Evolutionary conservation across 148 eudicot genomes (phyloP).

Genomic region (Fagopyrum homotropicum): DNA sequence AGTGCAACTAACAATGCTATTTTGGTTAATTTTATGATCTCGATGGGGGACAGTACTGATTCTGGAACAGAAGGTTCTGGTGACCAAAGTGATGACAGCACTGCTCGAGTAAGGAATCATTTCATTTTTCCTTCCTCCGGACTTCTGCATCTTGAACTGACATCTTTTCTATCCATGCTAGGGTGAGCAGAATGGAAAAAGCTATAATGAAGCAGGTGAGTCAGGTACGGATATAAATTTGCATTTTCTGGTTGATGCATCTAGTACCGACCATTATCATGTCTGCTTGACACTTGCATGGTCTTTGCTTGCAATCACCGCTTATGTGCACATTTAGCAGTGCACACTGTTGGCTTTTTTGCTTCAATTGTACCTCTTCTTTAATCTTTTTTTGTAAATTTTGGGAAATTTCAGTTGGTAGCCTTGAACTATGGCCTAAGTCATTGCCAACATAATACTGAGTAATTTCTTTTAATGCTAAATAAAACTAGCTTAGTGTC

Average conservation of each 20-base stretch:
- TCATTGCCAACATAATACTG: too few species aligned
- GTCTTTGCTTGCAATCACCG: neutral
- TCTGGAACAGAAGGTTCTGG: constrained; percentile 44
- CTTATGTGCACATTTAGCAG: neutral
- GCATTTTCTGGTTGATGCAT: neutral
- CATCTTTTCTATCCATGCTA: constrained; percentile 15
- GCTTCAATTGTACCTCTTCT: neutral
- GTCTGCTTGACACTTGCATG: neutral
- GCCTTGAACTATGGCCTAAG: too few species aligned
- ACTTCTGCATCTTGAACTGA: neutral
- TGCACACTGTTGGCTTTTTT: neutral
- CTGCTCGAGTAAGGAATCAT: constrained; percentile 31
- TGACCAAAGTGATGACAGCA: constrained; percentile 40
- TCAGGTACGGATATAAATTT: constrained; percentile 22
- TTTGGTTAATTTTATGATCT: neutral
- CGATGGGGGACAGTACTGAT: constrained; percentile 28
- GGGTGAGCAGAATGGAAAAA: constrained; percentile 33
- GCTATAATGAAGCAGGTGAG: constrained; percentile 25
- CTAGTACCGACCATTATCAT: neutral
- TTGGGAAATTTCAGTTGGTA: too few species aligned
- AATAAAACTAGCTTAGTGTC: too few species aligned
- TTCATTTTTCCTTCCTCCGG: neutral
- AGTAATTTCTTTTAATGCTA: too few species aligned
- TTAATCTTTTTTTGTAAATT: neutral
- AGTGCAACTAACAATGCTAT: neutral